A percentile compares a stretch with the other conserved stretches of the same genome.
These are phyloP conservation scores for Coniochaeta sp. DNA, from an alignment of 2,329 filamentous ascomycete species.

Conservation along the genomic window DNA sequence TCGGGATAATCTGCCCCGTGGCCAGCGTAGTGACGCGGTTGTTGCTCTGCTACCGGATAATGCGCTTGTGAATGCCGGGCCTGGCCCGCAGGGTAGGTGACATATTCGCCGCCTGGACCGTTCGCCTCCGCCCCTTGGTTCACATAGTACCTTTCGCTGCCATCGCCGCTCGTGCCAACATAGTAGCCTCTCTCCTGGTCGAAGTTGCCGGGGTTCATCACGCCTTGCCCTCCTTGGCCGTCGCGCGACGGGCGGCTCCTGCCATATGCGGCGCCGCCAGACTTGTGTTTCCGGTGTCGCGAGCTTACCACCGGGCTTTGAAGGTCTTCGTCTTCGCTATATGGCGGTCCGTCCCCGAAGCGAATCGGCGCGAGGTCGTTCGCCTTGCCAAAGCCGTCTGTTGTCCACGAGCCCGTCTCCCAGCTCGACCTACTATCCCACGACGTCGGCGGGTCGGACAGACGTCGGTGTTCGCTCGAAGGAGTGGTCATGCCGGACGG, in stretches of 20 bases:
- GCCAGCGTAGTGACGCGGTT: constrained; percentile 36
- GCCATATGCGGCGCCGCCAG: constrained; percentile 40
- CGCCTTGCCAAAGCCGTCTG: constrained; percentile 50
- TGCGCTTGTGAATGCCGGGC: constrained; percentile 47
- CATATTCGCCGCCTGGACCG: constrained; percentile 71
- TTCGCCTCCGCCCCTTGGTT: constrained; percentile 63
- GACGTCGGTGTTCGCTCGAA: constrained; percentile 65
- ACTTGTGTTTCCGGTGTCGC: constrained; percentile 78
- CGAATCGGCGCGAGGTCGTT: constrained; percentile 75
- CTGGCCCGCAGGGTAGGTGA: constrained; percentile 67
- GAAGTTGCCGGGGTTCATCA: constrained; percentile 42
- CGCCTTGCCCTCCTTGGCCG: constrained; percentile 23
- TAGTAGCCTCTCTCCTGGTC: constrained; percentile 61
- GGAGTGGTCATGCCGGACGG: constrained; percentile 79
- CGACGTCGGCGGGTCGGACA: constrained; percentile 73
- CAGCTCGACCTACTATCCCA: constrained; percentile 66
- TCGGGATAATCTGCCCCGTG: constrained; percentile 45
- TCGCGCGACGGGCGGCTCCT: constrained; percentile 40
- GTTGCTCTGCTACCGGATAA: constrained; percentile 35
- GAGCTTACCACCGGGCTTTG: constrained; percentile 85
- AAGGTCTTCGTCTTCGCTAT: constrained; percentile 91
- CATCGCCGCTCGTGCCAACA: constrained; percentile 60
- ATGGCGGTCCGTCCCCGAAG: constrained; percentile 83
- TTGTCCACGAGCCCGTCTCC: constrained; percentile 41
- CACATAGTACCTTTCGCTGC: constrained; percentile 68